Percentiles rank a stretch among this genome's conserved stretches.
Conservation (phyloP, 768 basidiomycete species). For the Phaffia tasmanica region DNA sequence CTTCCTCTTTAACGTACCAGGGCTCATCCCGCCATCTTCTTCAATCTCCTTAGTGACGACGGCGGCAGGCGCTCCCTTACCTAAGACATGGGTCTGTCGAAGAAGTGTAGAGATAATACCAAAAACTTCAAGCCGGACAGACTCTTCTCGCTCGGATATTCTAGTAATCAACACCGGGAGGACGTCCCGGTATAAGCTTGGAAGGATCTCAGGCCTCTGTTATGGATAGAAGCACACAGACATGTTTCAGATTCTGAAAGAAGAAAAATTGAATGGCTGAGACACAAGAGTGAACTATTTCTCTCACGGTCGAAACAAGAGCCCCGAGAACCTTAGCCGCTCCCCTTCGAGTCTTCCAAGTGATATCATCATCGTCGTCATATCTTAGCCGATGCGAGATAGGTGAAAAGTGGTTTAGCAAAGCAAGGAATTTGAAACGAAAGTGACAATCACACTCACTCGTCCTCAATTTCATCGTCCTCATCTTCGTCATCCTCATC, state of each 20-base stretch:
- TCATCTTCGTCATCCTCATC: slow-evolving; percentile 57
- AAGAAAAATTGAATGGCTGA: not conserved
- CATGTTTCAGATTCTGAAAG: not conserved
- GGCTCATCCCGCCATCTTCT: slow-evolving; percentile 18
- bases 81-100: slow-evolving; percentile 71
- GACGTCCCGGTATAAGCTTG: slow-evolving; percentile 66
- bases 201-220: slow-evolving; percentile 67
- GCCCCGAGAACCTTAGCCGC: slow-evolving; percentile 81
- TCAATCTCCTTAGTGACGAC: slow-evolving; percentile 51
- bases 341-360: slow-evolving; percentile 90
- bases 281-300: not conserved
- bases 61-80: slow-evolving; percentile 46
- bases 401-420: not conserved
- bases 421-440: not conserved
- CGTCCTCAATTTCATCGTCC: slow-evolving; percentile 66
- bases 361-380: slow-evolving; percentile 95
- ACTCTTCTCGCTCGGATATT: slow-evolving; percentile 89
- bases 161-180: slow-evolving; percentile 81
- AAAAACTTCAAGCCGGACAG: slow-evolving; percentile 86
- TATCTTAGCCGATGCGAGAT: slow-evolving; percentile 49
- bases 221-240: not conserved
- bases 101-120: slow-evolving; percentile 69
- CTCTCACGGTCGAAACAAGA: slow-evolving; percentile 56
- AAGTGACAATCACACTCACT: slow-evolving; percentile 44
- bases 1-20: slow-evolving; percentile 39